Evolutionary conservation across 208 protist genomes (phyloP).

Genomic region (Trypanosoma lewisi): DNA sequence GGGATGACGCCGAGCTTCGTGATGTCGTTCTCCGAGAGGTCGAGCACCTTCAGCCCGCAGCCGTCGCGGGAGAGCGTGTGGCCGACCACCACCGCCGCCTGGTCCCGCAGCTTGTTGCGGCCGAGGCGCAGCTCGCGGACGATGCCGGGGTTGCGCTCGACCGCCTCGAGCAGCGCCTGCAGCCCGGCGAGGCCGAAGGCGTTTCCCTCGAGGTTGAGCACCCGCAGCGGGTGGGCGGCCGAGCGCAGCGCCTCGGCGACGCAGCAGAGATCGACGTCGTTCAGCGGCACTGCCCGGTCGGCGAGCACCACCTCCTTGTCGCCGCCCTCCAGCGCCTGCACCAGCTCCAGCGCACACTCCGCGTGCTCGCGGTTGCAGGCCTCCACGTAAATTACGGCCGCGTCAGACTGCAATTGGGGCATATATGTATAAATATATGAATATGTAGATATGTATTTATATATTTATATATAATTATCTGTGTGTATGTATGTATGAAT

Average conservation of each 20-base stretch:
- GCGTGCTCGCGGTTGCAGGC: constrained; percentile 69
- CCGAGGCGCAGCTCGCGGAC: constrained; percentile 83
- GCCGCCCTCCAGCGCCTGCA: constrained; percentile 70
- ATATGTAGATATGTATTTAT: too few species aligned
- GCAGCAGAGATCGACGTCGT: constrained; percentile 71
- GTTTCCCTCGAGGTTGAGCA: constrained; percentile 83
- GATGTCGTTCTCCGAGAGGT: constrained; percentile 85
- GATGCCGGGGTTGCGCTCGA: constrained; percentile 72
- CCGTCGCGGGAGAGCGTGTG: constrained; percentile 63
- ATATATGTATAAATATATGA: constrained; percentile 4
- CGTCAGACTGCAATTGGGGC: constrained; percentile 23
- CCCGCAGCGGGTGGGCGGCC: constrained; percentile 42
- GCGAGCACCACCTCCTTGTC: constrained; percentile 43
- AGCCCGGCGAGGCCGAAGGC: constrained; percentile 77
- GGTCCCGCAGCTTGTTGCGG: constrained; percentile 84
- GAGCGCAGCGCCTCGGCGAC: constrained; percentile 67
- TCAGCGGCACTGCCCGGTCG: constrained; percentile 53
- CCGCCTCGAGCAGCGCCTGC: constrained; percentile 72
- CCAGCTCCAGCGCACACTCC: constrained; percentile 58
- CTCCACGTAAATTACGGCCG: constrained; percentile 54
- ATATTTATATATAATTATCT: background rate
- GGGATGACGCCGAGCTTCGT: constrained; percentile 81
- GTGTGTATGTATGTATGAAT: background rate
- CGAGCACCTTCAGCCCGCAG: constrained; percentile 84
- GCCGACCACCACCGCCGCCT: constrained; percentile 76